A percentile compares a stretch with the other conserved stretches of the same genome.
These are phyloP conservation scores for Fragaria vesca DNA, from an alignment of 306 rosid species.

Conservation along the genomic window DNA sequence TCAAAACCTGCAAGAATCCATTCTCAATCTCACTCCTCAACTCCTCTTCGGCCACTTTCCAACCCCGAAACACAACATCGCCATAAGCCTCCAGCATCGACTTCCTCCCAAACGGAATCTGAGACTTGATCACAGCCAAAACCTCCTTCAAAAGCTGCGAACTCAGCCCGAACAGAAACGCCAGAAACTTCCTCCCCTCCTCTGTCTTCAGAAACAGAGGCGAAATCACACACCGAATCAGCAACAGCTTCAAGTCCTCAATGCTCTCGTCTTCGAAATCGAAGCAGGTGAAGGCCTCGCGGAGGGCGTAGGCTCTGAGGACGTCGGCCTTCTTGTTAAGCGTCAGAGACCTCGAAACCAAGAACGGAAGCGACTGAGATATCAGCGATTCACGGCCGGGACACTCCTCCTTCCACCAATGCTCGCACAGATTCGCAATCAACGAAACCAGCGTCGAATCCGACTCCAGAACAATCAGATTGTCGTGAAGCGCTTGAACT, in stretches of 20 bases:
- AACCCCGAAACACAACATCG: slow-evolving; percentile 77
- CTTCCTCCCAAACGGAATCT: slow-evolving; percentile 85
- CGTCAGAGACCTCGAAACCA: slow-evolving; percentile 64
- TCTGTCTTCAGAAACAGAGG: slow-evolving; percentile 75
- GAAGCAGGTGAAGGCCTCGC: slow-evolving; percentile 66
- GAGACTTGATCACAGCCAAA: slow-evolving; percentile 83
- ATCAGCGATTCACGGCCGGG: slow-evolving; percentile 62
- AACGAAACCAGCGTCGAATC: slow-evolving; percentile 48
- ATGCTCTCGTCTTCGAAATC: slow-evolving; percentile 87
- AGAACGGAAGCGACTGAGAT: slow-evolving; percentile 71
- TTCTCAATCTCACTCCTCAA: slow-evolving; percentile 53
- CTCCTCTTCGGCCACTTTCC: slow-evolving; percentile 59
- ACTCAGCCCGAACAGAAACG: slow-evolving; percentile 64
- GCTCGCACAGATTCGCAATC: slow-evolving; percentile 61
- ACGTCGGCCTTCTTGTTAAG: slow-evolving; percentile 76
- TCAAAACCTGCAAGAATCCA: slow-evolving; percentile 72
- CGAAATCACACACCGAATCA: slow-evolving; percentile 63
- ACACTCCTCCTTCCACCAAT: slow-evolving; percentile 86
- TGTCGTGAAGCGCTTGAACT: slow-evolving; percentile 61
- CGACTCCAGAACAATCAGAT: slow-evolving; percentile 57
- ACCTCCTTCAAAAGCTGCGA: slow-evolving; percentile 64
- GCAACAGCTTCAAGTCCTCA: slow-evolving; percentile 67
- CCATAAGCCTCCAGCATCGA: slow-evolving; percentile 84
- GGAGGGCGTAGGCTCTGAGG: slow-evolving; percentile 65
- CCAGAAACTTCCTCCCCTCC: slow-evolving; percentile 76